Base-by-base conservation (phyloP, 768 basidiomycete genomes). In the Crassisporium funariophilum region DNA sequence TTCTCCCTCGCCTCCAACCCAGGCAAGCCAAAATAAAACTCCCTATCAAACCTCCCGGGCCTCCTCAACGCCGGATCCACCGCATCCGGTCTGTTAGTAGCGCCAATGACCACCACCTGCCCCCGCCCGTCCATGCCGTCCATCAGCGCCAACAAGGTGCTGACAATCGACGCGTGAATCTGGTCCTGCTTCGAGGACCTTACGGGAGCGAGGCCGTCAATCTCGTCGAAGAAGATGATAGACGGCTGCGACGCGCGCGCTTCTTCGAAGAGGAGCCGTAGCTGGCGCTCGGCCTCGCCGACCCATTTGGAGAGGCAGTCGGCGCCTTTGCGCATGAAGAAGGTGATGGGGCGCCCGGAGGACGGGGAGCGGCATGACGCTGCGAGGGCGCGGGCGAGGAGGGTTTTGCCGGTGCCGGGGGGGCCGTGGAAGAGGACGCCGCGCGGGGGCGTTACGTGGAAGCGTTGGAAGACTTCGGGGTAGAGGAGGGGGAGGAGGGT, bases 241-340 rank as follows among this genome's bases (percentile, higher is more conserved):
- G 86, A 89, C 0, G 97, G 95, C 59, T 98, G 95, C 41, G 83
- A 88, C 42, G 86, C 84, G 39, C 84, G 81, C 1, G 97, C 97
- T 72, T 98, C 95, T 54, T 98, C 95, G 64, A 99, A 99, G 11
- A 98, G 76, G 31, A 98, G 77, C 1, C 97, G 83, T 2, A 99
- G 77, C 64, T 98, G 95, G 2, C 97, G 84, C 62, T 98, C 97
- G 4, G 97, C 95, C 70, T 99, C 97, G 42, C 97, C 97, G 10
- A 99, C 97, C 95, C 95, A 99, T 72, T 99, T 99, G 5, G 93
- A 95, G 21, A 98, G 76, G 55, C 90, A 91, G 67, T 99, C 97
- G 24, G 97, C 97, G 15, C 97, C 97, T 70, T 99, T 99, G 39
- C 97, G 87, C 97, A 99, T 98, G 77, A 95, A 99, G 75, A 99